A percentile compares a stretch with the other conserved stretches of the same genome.
These are phyloP conservation scores for Fusarium denticulatum DNA, from an alignment of 2,329 filamentous ascomycete genomes.

Conservation along the genomic window DNA sequence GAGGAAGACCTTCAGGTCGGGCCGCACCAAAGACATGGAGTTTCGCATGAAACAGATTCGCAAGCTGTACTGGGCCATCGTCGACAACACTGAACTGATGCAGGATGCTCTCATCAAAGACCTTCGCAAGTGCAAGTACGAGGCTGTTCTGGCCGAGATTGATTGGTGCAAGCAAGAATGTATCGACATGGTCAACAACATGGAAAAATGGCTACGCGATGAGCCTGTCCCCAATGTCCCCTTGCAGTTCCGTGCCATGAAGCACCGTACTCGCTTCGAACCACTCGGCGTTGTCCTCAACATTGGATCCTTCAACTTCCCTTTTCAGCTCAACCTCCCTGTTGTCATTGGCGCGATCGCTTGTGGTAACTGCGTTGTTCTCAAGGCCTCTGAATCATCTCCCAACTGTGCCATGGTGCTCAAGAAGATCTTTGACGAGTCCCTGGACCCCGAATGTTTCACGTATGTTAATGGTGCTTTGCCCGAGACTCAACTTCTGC, in stretches of 20 bases:
- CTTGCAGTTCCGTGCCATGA: conserved; percentile 73
- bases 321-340: conserved; percentile 80
- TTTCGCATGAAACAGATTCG: conserved; percentile 88
- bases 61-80: conserved; percentile 92
- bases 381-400: conserved; percentile 91
- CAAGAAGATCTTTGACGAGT: conserved; percentile 78
- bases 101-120: conserved; percentile 80
- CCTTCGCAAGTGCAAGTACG: conserved; percentile 79
- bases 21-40: conserved; percentile 83
- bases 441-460: conserved; percentile 82
- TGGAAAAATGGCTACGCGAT: conserved; percentile 85
- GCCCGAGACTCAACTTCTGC: conserved; percentile 80
- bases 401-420: conserved; percentile 81
- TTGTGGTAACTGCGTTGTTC: conserved; percentile 86
- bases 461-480: conserved; percentile 82
- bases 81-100: conserved; percentile 79
- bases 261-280: conserved; percentile 83
- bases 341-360: conserved; percentile 90
- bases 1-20: conserved; percentile 76
- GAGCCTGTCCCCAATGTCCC: conserved; percentile 78
- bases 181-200: conserved; percentile 78
- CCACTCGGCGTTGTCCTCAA: conserved; percentile 85
- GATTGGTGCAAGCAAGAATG: conserved; percentile 85
- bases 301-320: conserved; percentile 95
- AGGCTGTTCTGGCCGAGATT: conserved; percentile 79